Base-by-base conservation (phyloP, 768 basidiomycete species). In the Zangia roseola region DNA sequence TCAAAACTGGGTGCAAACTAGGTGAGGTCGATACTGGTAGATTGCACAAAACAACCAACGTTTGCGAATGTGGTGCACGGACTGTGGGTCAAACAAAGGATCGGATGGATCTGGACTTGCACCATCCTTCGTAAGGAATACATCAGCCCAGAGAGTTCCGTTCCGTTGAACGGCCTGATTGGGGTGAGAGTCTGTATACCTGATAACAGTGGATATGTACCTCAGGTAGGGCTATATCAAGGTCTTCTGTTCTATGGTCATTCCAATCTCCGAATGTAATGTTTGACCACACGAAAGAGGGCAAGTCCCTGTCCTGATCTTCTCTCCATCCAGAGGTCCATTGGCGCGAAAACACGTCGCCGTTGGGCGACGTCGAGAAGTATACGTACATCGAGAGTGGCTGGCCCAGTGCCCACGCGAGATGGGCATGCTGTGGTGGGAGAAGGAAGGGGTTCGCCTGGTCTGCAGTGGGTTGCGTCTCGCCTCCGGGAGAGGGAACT, bases 101-200 rank as follows among this genome's bases (percentile, higher is more conserved):
- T 76, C 74, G 10, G 74, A 69, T 9, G 87, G 88, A 57, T 92
- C 75, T 0, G 86, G 86, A 55, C 75, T 81, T 10, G 79, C 76
- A 0, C 81, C 81, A 37, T 86, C 76, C 53, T 78, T 83, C 1
- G 82, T 76, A 8, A 95, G 67, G 64, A 87, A 88, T 6, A 93
- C 74, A 58, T 94, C 89, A 14, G 86, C 86, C 86, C 88, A 95
- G 40, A 94, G 67, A 2, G 88, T 81, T 10, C 80, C 88, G 62
- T 95, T 95, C 48, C 74, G 75, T 60, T 88, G 75, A 10, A 93
- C 92, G 41, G 74, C 76, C 91, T 93, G 57, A 24, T 30, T 42
- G 20, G 20, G 34, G 28, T 63, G 53, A 35, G 37, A 41, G 23
- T 16, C 28, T 5, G 43, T 53, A 42, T 19, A 40, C 10, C 44